Conservation (phyloP, 208 protist genomes). For the Crithidia bombi region DNA sequence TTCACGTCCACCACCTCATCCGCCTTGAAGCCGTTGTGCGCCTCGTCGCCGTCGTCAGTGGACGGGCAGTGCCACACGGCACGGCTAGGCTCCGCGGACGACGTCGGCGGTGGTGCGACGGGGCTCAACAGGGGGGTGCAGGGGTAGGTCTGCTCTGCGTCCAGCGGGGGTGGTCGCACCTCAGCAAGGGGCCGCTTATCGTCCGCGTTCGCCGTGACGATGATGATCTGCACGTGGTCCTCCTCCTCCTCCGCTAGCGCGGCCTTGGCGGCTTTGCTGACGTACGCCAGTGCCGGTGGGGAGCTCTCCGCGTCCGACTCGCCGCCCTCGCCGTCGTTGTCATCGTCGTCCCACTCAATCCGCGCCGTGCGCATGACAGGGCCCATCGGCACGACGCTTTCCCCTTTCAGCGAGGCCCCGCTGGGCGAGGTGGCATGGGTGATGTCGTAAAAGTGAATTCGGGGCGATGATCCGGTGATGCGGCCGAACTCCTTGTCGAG, state of each 20-base stretch:
- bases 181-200: neutral
- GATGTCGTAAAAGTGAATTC: slow-evolving; percentile 16
- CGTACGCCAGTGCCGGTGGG: slow-evolving; percentile 11
- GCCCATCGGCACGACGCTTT: neutral
- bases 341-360: slow-evolving; percentile 24
- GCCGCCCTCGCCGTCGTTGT: no score
- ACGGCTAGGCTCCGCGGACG: neutral
- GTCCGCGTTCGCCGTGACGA: slow-evolving; percentile 11
- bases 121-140: slow-evolving; percentile 18
- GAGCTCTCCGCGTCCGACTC: slow-evolving; percentile 9
- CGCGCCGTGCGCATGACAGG: slow-evolving; percentile 3
- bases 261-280: neutral
- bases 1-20: slow-evolving; percentile 42
- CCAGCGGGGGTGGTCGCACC: slow-evolving; percentile 16
- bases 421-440: neutral
- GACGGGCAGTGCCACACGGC: neutral
- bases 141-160: neutral
- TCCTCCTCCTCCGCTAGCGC: neutral
- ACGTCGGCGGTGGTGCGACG: neutral
- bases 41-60: neutral
- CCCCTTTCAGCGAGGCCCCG: neutral
- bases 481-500: neutral
- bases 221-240: slow-evolving; percentile 24
- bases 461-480: neutral
- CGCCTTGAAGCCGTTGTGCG: slow-evolving; percentile 13